Conservation (phyloP, 2,329 filamentous ascomycete species). For the Verticillium tricorpus region DNA sequence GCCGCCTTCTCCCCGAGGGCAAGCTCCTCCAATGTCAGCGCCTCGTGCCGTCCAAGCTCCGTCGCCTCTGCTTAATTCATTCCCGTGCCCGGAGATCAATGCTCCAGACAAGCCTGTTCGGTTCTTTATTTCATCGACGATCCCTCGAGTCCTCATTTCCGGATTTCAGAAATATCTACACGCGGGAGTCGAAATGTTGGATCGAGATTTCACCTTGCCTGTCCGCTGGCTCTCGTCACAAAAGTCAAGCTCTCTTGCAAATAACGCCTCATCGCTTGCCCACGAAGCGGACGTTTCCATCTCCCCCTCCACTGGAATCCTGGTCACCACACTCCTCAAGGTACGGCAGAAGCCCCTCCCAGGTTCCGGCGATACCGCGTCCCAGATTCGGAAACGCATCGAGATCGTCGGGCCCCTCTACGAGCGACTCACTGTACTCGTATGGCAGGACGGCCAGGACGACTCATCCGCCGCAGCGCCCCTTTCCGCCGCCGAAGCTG, state of each 20-base stretch:
- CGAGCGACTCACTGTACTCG: constrained; percentile 61
- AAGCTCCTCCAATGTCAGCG: neutral
- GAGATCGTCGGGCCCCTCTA: constrained; percentile 53
- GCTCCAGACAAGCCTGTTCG: constrained; percentile 13
- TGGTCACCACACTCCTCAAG: constrained; percentile 67
- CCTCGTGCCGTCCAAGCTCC: neutral
- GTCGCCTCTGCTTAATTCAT: neutral
- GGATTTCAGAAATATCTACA: constrained; percentile 41
- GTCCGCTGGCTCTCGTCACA: neutral
- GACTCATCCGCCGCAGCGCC: constrained; percentile 31
- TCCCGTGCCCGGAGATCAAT: constrained; percentile 11
- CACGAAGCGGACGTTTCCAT: constrained; percentile 70
- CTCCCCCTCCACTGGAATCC: constrained; percentile 63
- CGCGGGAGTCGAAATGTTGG: constrained; percentile 48
- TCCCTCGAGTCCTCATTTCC: constrained; percentile 44
- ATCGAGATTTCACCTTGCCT: constrained; percentile 49
- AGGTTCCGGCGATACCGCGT: constrained; percentile 25
- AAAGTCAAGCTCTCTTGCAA: neutral
- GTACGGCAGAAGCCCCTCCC: constrained; percentile 69
- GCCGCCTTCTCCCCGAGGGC: neutral
- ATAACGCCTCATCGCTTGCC: constrained; percentile 12
- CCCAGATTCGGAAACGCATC: constrained; percentile 52
- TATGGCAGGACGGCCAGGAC: constrained; percentile 49
- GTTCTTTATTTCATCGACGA: constrained; percentile 47
- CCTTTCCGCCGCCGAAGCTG: constrained; percentile 34